Evolutionary conservation across 257 asterid species (phyloP).

Genomic region (Fraxinus americana): DNA sequence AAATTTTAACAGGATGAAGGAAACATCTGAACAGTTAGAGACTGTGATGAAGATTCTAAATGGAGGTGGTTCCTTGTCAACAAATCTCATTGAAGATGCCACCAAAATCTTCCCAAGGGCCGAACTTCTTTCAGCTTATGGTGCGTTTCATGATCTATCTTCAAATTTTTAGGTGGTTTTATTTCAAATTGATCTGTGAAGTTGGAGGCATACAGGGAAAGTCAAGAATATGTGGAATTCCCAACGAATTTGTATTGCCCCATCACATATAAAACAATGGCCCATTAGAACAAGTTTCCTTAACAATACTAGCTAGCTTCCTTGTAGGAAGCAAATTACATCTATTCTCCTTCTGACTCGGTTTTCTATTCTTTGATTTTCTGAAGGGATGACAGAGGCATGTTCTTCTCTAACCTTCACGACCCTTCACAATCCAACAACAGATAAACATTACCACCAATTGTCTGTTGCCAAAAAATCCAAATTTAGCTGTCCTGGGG

Average conservation of each 20-base stretch:
- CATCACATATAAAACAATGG: neutral
- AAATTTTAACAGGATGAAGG: conserved; percentile 40
- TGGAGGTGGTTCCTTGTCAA: conserved; percentile 84
- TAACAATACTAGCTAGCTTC: neutral
- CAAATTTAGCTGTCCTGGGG: conserved; percentile 34
- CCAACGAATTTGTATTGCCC: neutral
- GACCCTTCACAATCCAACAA: conserved; percentile 67
- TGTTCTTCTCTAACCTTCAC: conserved; percentile 89
- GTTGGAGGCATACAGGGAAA: neutral
- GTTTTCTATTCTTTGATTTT: conserved; percentile 3
- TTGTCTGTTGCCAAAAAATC: conserved; percentile 26
- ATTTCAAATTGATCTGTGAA: neutral
- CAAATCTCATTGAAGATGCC: conserved; percentile 45
- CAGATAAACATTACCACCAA: conserved; percentile 24
- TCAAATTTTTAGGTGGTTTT: neutral
- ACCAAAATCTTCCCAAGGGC: conserved; percentile 66
- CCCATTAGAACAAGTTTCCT: neutral
- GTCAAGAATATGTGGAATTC: neutral
- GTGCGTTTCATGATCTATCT: conserved; percentile 37
- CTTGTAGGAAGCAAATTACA: neutral
- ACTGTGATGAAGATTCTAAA: conserved; percentile 71
- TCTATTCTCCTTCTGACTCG: conserved; percentile 5
- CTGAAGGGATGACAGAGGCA: conserved; percentile 88
- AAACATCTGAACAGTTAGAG: conserved; percentile 31
- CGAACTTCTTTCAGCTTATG: conserved; percentile 76